Conservation (phyloP, 129 eudicot genomes). For the Silybum marianum region DNA sequence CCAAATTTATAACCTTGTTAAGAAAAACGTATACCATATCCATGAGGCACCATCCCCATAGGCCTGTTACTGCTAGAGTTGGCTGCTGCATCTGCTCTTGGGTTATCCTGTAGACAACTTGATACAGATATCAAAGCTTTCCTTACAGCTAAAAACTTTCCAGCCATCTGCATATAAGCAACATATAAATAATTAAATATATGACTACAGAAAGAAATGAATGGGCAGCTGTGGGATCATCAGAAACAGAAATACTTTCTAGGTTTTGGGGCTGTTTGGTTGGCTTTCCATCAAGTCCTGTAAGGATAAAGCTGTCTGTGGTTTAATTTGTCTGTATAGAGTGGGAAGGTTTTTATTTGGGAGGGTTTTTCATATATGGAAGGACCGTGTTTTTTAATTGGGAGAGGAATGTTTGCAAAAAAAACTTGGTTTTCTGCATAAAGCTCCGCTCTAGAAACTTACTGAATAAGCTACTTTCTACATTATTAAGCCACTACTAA, state of each 20-base stretch:
- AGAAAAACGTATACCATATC: slow-evolving; percentile 37
- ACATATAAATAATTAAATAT: background rate
- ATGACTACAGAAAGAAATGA: background rate
- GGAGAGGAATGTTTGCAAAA: too few relatives aligned
- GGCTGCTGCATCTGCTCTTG: slow-evolving; percentile 39
- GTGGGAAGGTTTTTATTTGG: too few relatives aligned
- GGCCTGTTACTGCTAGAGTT: slow-evolving; percentile 33
- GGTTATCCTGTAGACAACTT: slow-evolving; percentile 49
- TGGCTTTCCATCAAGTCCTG: too few relatives aligned
- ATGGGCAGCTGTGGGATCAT: background rate
- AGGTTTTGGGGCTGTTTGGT: too few relatives aligned
- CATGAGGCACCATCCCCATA: slow-evolving; percentile 39
- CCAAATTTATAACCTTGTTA: slow-evolving; percentile 9
- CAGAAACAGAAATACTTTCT: background rate
- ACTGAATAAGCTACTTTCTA: too few relatives aligned
- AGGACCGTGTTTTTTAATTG: too few relatives aligned
- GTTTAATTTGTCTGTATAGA: too few relatives aligned
- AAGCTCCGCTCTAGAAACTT: too few relatives aligned
- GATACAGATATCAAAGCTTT: slow-evolving; percentile 57
- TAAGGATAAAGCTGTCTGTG: too few relatives aligned
- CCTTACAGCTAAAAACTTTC: slow-evolving; percentile 50
- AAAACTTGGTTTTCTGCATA: too few relatives aligned
- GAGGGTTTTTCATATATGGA: too few relatives aligned
- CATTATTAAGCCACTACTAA: too few relatives aligned
- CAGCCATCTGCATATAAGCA: slow-evolving; percentile 47